These are phyloP conservation scores for Heterobasidion irregulare DNA, from an alignment of 1,284 basidiomycete species.

Conservation along the genomic window DNA sequence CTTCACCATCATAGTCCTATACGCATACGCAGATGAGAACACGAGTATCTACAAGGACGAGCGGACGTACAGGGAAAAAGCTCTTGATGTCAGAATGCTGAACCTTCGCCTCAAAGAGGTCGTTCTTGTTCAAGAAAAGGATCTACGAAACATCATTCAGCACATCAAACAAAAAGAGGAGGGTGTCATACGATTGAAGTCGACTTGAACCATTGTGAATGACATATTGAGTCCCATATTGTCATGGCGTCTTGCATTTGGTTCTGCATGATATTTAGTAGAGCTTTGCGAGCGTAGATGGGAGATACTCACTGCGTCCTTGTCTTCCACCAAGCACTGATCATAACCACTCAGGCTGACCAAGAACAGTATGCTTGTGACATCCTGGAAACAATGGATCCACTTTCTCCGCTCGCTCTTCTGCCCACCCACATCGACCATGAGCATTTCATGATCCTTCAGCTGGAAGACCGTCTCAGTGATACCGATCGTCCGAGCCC, in stretches of 20 bases:
- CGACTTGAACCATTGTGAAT: conserved; percentile 88
- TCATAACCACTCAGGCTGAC: conserved; percentile 88
- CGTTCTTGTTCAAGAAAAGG: conserved; percentile 87
- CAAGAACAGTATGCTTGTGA: conserved; percentile 82
- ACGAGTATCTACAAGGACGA: neutral
- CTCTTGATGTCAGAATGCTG: conserved; percentile 73
- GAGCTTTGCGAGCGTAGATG: neutral
- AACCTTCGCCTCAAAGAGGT: conserved; percentile 84
- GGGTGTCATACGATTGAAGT: conserved; percentile 70
- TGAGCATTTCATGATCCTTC: conserved; percentile 68
- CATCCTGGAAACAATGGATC: conserved; percentile 83
- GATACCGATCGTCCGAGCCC: conserved; percentile 88
- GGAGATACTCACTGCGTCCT: conserved; percentile 62
- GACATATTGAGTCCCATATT: conserved; percentile 92
- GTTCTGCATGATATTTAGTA: conserved; percentile 42
- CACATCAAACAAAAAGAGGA: neutral
- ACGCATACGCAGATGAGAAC: conserved; percentile 2
- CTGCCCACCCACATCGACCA: conserved; percentile 90
- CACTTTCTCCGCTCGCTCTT: conserved; percentile 86
- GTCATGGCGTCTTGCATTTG: conserved; percentile 97
- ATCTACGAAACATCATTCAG: conserved; percentile 41
- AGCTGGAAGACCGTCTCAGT: conserved; percentile 86
- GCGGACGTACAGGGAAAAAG: conserved; percentile 68
- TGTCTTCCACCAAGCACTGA: conserved; percentile 90
- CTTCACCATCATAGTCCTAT: conserved; percentile 72